Percentiles rank a stretch among this genome's conserved stretches.
phyloP scores from a whole-genome alignment of 176 grass and related monocot species.

The Hordeum marinum region DNA sequence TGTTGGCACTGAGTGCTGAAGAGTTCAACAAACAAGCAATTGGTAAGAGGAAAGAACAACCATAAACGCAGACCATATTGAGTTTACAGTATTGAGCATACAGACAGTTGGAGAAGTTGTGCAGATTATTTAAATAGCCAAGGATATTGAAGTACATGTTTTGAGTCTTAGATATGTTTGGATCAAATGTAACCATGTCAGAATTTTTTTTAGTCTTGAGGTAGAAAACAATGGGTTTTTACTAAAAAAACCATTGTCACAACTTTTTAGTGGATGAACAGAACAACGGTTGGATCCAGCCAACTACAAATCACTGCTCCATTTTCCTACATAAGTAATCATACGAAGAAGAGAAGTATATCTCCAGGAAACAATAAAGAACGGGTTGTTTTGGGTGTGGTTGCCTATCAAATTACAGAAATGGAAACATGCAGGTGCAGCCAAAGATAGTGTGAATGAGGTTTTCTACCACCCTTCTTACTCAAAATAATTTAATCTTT shows the following conservation, averaged over 20 bases:
- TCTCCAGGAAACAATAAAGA: neutral
- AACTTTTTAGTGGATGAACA: neutral
- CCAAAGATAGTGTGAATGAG: neutral
- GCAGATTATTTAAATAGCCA: neutral
- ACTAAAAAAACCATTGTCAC: no score
- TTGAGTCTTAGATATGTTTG: neutral
- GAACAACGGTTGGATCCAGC: neutral
- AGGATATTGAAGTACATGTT: neutral
- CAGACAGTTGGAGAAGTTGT: neutral
- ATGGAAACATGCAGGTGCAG: neutral
- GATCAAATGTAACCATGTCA: neutral
- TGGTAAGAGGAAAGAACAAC: neutral
- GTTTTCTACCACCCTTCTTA: neutral
- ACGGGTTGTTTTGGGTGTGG: neutral
- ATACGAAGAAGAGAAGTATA: neutral
- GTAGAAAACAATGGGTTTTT: neutral
- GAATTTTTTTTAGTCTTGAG: neutral
- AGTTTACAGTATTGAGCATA: neutral
- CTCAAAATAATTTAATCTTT: neutral
- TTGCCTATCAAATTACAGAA: neutral
- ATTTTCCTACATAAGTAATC: neutral
- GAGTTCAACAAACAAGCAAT: slow-evolving; percentile 16
- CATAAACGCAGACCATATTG: neutral
- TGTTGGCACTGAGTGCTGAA: slow-evolving; percentile 69
- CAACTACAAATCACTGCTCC: neutral